A percentile compares a stretch with the other conserved stretches of the same genome.
Conservation (phyloP, 805 yeast species). For the Kodamaea neixiangensis region DNA sequence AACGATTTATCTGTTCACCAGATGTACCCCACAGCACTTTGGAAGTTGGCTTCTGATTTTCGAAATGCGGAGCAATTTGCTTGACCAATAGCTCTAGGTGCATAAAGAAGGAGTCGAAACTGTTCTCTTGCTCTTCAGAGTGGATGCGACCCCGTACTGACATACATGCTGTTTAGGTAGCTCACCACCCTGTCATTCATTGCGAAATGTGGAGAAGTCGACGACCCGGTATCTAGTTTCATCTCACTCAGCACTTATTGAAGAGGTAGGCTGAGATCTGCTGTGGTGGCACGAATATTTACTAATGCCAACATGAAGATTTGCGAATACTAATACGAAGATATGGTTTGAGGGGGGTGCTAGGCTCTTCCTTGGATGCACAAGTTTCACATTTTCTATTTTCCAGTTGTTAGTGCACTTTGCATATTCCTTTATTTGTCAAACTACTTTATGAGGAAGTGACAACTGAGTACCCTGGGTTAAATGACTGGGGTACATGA, state of each 20-base stretch:
- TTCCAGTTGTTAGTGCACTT: neutral
- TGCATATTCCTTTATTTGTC: neutral
- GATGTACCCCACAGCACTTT: neutral
- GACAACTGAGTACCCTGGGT: neutral
- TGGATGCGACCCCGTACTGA: neutral
- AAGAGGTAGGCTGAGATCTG: no score
- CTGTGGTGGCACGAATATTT: no score
- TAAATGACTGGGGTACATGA: no score
- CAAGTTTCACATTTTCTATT: neutral
- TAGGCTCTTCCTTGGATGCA: no score
- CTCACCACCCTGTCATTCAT: neutral
- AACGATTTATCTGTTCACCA: no score
- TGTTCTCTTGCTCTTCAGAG: neutral
- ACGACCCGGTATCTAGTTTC: neutral
- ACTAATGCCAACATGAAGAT: no score
- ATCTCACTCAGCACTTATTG: no score
- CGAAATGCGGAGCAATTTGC: neutral
- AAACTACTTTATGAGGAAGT: neutral
- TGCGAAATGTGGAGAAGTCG: neutral
- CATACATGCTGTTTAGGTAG: neutral
- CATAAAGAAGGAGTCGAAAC: neutral
- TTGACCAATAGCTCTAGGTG: neutral
- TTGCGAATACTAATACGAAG: no score
- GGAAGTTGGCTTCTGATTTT: neutral
- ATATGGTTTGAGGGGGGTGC: no score